Evolutionary conservation across 768 basidiomycete genomes (phyloP).

Genomic region (Boletus speciosus): DNA sequence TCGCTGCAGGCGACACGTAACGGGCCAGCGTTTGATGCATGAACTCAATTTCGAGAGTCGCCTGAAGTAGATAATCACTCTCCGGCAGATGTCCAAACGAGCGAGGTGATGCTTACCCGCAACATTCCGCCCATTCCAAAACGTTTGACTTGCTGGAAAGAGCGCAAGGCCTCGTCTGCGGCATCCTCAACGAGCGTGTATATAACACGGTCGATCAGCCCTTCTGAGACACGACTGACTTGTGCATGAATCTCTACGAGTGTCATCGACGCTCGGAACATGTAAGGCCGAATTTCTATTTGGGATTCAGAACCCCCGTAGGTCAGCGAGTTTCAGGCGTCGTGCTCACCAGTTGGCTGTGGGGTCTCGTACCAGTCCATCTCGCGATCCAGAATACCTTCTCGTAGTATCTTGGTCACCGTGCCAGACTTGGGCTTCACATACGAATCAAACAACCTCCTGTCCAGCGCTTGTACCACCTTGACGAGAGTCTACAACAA

Average conservation of each 20-base stretch:
- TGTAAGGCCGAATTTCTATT: slow-evolving; percentile 89
- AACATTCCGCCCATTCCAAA: slow-evolving; percentile 99
- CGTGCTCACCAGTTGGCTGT: slow-evolving; percentile 75
- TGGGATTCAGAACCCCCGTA: background rate
- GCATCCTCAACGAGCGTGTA: slow-evolving; percentile 78
- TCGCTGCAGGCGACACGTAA: slow-evolving; percentile 79
- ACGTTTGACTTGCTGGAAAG: slow-evolving; percentile 83
- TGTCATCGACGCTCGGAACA: slow-evolving; percentile 84
- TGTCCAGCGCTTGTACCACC: slow-evolving; percentile 81
- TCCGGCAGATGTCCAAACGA: background rate
- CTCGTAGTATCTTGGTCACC: slow-evolving; percentile 63
- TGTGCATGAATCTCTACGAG: slow-evolving; percentile 92
- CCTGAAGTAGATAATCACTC: slow-evolving; percentile 47
- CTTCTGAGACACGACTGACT: slow-evolving; percentile 75
- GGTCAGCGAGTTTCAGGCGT: background rate
- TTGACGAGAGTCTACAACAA: slow-evolving; percentile 60
- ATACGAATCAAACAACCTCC: slow-evolving; percentile 85
- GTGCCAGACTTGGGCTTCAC: slow-evolving; percentile 75
- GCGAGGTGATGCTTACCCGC: slow-evolving; percentile 53
- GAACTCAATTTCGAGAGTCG: slow-evolving; percentile 98
- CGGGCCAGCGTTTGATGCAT: slow-evolving; percentile 93
- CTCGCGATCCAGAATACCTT: slow-evolving; percentile 71
- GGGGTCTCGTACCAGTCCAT: slow-evolving; percentile 96
- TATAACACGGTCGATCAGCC: slow-evolving; percentile 78
- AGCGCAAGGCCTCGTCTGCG: slow-evolving; percentile 76